Conservation (phyloP, 2,329 filamentous ascomycete species). For the Sarocladium brachiariae region DNA sequence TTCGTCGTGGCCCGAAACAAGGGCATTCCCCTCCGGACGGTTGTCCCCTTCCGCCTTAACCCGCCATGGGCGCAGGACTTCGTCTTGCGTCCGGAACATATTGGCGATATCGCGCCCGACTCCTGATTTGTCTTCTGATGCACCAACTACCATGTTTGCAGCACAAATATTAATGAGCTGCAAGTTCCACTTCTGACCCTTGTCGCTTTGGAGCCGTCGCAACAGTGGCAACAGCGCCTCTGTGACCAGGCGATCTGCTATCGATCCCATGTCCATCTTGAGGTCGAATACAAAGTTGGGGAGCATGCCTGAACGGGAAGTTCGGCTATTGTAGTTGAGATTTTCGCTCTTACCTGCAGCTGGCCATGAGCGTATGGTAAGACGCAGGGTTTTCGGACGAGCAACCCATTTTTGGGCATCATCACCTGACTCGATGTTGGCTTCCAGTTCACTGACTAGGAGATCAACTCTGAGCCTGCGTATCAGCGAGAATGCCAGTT, state of each 20-base stretch:
- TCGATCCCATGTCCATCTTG: slow-evolving; percentile 45
- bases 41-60: slow-evolving; percentile 22
- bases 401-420: slow-evolving; percentile 59
- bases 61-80: slow-evolving; percentile 60
- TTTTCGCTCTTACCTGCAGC: slow-evolving; percentile 34
- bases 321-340: slow-evolving; percentile 55
- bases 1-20: slow-evolving; percentile 12
- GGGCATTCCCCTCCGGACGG: background rate
- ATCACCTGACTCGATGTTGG: slow-evolving; percentile 9
- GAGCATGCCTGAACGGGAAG: slow-evolving; percentile 67
- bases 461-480: slow-evolving; percentile 75
- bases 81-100: slow-evolving; percentile 76
- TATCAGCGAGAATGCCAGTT: slow-evolving; percentile 63
- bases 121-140: slow-evolving; percentile 41
- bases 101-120: slow-evolving; percentile 69
- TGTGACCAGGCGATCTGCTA: slow-evolving; percentile 62
- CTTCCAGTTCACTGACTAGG: slow-evolving; percentile 39
- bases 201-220: slow-evolving; percentile 63
- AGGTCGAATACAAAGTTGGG: slow-evolving; percentile 68
- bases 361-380: slow-evolving; percentile 63
- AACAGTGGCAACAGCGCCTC: slow-evolving; percentile 68
- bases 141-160: slow-evolving; percentile 68
- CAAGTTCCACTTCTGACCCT: slow-evolving; percentile 64
- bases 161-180: slow-evolving; percentile 82
- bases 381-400: slow-evolving; percentile 70